Evolutionary conservation across 805 yeast species (phyloP).

Genomic region (Schizosaccharomyces lindneri): DNA sequence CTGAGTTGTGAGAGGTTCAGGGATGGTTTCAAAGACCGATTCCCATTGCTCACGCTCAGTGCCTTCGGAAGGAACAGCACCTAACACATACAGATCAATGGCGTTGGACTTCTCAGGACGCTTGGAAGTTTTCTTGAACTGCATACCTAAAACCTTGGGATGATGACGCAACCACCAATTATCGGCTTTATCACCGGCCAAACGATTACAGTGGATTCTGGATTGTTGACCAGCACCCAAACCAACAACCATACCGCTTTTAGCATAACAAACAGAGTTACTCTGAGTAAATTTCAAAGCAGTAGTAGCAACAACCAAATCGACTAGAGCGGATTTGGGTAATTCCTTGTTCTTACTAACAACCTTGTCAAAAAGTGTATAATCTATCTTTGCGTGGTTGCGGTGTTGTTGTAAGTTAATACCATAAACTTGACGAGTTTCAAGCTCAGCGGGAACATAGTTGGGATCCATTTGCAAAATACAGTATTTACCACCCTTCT

Average conservation of each 20-base stretch:
- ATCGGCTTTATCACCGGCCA: conserved; percentile 98
- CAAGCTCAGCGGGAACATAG: conserved; percentile 55
- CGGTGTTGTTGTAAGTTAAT: conserved; percentile 87
- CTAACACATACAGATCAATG: conserved; percentile 76
- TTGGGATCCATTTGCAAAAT: conserved; percentile 89
- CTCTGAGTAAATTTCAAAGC: conserved; percentile 95
- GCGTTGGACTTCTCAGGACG: conserved; percentile 98
- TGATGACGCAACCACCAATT: conserved; percentile 99
- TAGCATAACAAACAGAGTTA: conserved; percentile 94
- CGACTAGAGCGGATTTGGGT: conserved; percentile 79
- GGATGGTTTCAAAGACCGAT: conserved; percentile 62
- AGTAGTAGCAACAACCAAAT: conserved; percentile 88
- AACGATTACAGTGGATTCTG: conserved; percentile 94
- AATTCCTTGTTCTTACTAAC: conserved; percentile 67
- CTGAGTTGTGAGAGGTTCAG: conserved; percentile 53
- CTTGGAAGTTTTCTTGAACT: conserved; percentile 96
- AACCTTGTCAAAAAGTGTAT: conserved; percentile 72
- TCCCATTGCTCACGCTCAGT: conserved; percentile 87
- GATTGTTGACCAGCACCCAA: conserved; percentile 99
- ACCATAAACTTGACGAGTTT: conserved; percentile 91
- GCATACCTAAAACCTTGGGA: conserved; percentile 71
- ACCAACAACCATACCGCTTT: conserved; percentile 97
- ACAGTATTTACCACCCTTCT: conserved; percentile 95
- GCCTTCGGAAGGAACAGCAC: conserved; percentile 71
- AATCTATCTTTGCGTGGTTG: conserved; percentile 87